Conservation (phyloP, 495 filamentous ascomycete species). For the Penicillium mononematosum region DNA sequence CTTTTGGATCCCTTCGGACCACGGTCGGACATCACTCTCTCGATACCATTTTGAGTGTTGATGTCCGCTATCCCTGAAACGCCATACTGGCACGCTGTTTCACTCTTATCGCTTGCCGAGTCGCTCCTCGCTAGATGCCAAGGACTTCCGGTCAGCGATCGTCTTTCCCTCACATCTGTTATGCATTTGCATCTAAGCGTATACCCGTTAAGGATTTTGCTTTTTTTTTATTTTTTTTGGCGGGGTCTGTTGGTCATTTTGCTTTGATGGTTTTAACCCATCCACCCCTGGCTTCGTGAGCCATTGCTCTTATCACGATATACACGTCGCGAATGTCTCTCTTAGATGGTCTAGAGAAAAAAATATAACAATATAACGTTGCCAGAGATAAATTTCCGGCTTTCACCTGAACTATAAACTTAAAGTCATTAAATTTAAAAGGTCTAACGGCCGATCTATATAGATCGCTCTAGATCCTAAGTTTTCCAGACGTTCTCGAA, state of each 20-base stretch:
- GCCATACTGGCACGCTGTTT: background rate
- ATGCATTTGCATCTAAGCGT: conserved; percentile 35
- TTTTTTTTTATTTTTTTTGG: conserved; percentile 11
- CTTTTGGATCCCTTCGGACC: conserved; percentile 3
- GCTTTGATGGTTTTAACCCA: conserved; percentile 1
- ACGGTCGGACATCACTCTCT: conserved; percentile 4
- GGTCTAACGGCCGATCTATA: background rate
- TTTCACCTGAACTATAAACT: background rate
- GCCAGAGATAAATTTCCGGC: background rate
- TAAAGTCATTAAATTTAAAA: background rate
- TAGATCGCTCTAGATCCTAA: conserved; percentile 4
- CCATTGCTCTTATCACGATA: background rate
- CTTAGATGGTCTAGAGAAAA: conserved; percentile 1
- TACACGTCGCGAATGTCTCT: background rate
- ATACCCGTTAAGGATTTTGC: conserved; percentile 25
- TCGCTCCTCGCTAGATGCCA: conserved; percentile 2
- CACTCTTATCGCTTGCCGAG: background rate
- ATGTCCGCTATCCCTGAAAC: background rate
- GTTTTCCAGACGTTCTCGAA: conserved; percentile 1
- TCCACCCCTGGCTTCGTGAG: background rate
- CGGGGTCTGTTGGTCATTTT: conserved; percentile 2
- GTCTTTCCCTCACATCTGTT: conserved; percentile 2
- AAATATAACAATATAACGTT: background rate
- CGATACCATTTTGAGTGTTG: background rate
- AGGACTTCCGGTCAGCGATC: background rate